These are phyloP conservation scores for Cyberlindnera mississippiensis DNA, from an alignment of 805 yeast species.

Conservation along the genomic window DNA sequence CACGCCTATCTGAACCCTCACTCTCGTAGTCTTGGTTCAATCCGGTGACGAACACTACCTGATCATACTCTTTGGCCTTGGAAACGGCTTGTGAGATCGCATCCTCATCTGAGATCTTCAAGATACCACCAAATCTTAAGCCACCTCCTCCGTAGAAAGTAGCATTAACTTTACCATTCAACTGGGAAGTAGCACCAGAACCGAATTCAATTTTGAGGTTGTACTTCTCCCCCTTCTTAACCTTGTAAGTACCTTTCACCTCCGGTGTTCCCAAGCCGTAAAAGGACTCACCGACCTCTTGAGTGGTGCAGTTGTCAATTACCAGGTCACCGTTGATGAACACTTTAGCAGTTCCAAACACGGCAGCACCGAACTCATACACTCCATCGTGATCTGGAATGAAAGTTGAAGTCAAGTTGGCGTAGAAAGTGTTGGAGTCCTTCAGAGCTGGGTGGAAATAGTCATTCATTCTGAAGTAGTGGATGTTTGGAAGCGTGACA, in stretches of 20 bases:
- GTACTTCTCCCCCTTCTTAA: conserved; percentile 42
- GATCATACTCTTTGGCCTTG: conserved; percentile 45
- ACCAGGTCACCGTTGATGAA: conserved; percentile 47
- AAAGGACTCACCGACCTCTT: conserved; percentile 46
- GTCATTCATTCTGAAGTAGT: conserved; percentile 24
- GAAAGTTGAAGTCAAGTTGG: conserved; percentile 40
- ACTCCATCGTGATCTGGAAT: conserved; percentile 42
- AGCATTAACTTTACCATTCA: conserved; percentile 14
- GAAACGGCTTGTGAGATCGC: conserved; percentile 38
- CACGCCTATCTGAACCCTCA: conserved; percentile 53
- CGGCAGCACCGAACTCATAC: conserved; percentile 49
- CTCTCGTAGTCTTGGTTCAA: conserved; percentile 53
- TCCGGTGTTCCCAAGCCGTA: conserved; percentile 53
- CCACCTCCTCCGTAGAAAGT: conserved; percentile 36
- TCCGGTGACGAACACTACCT: conserved; percentile 50
- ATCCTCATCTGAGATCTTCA: conserved; percentile 24
- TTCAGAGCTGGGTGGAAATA: conserved; percentile 23
- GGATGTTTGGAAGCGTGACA: conserved; percentile 18
- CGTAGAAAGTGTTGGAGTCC: conserved; percentile 34
- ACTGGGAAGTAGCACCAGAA: conserved; percentile 36
- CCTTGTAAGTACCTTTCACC: conserved; percentile 32
- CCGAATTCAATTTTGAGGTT: conserved; percentile 46
- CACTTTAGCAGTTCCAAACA: conserved; percentile 50
- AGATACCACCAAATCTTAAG: conserved; percentile 29
- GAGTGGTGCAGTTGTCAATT: conserved; percentile 51